Evolutionary conservation across 495 filamentous ascomycete genomes (phyloP), one percentile per base, ranked within the genome.

Genomic region (Clohesyomyces aquaticus): DNA sequence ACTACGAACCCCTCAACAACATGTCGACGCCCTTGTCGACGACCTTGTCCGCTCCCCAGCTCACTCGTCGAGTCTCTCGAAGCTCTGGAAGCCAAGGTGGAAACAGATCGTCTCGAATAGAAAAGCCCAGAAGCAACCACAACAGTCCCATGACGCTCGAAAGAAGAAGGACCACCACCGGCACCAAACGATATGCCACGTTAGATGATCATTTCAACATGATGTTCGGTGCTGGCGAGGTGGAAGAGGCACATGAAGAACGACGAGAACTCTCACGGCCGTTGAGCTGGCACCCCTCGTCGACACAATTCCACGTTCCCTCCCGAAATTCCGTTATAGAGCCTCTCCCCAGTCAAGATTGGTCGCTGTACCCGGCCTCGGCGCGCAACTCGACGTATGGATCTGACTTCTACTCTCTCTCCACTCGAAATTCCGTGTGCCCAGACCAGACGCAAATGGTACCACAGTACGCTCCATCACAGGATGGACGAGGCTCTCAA

Each of bases 191-290:
- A 51, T 71, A 67, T 18, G 64, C 68, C 10, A 71, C 68, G 10
- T 32, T 71, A 9, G 68, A 71, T 27, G 68, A 71, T 29, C 68
- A 71, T 43, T 71, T 57, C 60, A 71, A 67, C 46, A 67, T 71
- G 64, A 71, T 71, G 68, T 64, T 67, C 45, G 68, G 68, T 8
- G 29, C 65, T 35, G 46, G 48, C 8, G 55, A 49, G 23, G 60
- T 63, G 25, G 64, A 67, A 21, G 59, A 63, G 48, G 41, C 21
- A 18, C 11, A 32, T 18, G 50, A 52, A 3, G 49, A 54, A 18
- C 54, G 49, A 48, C 45, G 18, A 16, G 63, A 49, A 25, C 27
- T 51, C 19, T 28, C 64, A 21, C 59, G 68, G 11, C 68, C 68
- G 4, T 21, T 71, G 43, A 71, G 68, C 55, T 71, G 68, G 68